Evolutionary conservation across 192 early-diverging fungal species (phyloP).

Genomic region (Endogone sp.): DNA sequence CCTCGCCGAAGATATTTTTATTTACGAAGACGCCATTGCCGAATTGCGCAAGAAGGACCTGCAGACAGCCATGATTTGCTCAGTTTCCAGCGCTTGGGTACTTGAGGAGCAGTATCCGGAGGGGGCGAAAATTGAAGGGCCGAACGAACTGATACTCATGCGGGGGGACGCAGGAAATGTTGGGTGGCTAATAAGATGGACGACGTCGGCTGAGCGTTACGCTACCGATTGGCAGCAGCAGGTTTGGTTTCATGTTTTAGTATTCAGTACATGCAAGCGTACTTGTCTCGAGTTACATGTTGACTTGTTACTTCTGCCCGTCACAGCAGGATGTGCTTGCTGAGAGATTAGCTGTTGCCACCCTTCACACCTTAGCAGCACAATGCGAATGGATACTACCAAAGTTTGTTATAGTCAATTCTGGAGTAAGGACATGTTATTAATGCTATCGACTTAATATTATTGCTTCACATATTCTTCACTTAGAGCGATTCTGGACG

Average conservation of each 20-base stretch:
- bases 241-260: constrained; percentile 16
- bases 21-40: constrained; percentile 58
- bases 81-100: constrained; percentile 41
- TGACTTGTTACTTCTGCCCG: too few species aligned
- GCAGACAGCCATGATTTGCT: constrained; percentile 45
- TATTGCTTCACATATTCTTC: constrained; percentile 14
- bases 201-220: constrained; percentile 8
- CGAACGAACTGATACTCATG: constrained; percentile 38
- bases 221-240: constrained; percentile 23
- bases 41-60: constrained; percentile 53
- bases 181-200: constrained; percentile 53
- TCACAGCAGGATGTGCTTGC: not conserved
- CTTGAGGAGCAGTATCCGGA: constrained; percentile 42
- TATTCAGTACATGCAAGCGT: too few species aligned
- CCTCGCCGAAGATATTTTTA: constrained; percentile 59
- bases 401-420: constrained; percentile 26
- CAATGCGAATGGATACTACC: constrained; percentile 29
- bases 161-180: constrained; percentile 45
- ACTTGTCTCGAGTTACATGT: too few species aligned
- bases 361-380: constrained; percentile 18
- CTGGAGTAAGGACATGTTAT: constrained; percentile 19
- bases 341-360: constrained; percentile 16
- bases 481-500: constrained; percentile 19
- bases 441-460: too few species aligned
- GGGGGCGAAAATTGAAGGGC: constrained; percentile 27